Conservation (phyloP, 2,329 filamentous ascomycete genomes). For the Trichoderma cornu-damae region DNA sequence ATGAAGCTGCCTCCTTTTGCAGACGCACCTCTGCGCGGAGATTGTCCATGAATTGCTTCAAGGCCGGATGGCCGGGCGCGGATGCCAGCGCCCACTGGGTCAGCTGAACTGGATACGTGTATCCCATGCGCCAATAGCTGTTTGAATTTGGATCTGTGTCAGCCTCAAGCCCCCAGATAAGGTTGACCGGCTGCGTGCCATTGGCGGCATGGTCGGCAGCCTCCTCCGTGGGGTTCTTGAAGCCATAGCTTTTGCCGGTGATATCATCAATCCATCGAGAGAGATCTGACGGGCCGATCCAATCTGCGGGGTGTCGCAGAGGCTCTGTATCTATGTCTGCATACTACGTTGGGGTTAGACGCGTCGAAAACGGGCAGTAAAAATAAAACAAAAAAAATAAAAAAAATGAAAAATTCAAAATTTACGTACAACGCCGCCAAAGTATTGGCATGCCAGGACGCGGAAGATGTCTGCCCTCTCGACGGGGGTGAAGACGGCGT, state of each 20-base stretch:
- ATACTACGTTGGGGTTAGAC: constrained; percentile 20
- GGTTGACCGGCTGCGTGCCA: constrained; percentile 21
- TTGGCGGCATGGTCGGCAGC: neutral
- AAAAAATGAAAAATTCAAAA: too few species aligned
- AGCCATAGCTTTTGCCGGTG: constrained; percentile 21
- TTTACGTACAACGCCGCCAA: constrained; percentile 27
- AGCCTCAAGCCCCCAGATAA: constrained; percentile 26
- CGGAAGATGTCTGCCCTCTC: constrained; percentile 26
- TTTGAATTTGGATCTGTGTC: constrained; percentile 24
- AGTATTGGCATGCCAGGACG: constrained; percentile 23
- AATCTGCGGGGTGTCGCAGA: constrained; percentile 23
- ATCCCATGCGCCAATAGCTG: constrained; percentile 27
- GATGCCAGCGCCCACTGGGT: constrained; percentile 27
- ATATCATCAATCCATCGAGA: constrained; percentile 22
- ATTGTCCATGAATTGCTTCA: constrained; percentile 23
- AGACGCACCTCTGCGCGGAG: constrained; percentile 11
- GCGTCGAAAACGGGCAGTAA: neutral
- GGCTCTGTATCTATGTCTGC: constrained; percentile 27
- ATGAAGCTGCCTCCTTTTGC: neutral
- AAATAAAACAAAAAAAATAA: too few species aligned
- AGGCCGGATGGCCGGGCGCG: constrained; percentile 22
- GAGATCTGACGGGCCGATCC: constrained; percentile 23
- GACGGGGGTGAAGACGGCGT: constrained; percentile 21
- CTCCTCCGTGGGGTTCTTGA: neutral
- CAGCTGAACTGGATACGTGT: constrained; percentile 25